Percentiles rank a stretch among this genome's conserved stretches.
Conservation (phyloP, 306 rosid species). For the Cucurbita maxima region DNA sequence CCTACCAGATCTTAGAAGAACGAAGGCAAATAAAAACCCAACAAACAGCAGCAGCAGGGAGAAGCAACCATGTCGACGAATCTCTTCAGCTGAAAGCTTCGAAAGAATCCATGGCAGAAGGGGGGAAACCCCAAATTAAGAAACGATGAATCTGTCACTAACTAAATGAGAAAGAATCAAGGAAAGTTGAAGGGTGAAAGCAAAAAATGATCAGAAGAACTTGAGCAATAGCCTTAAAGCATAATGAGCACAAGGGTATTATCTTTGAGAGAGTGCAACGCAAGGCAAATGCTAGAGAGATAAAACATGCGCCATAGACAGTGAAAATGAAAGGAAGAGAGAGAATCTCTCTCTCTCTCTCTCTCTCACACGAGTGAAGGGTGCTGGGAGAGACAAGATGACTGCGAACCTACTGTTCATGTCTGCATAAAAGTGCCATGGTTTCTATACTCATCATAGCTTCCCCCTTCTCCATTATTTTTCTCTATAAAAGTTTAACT, state of each 20-base stretch:
- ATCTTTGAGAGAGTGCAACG: neutral
- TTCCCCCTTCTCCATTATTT: neutral
- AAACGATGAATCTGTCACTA: slow-evolving; percentile 7
- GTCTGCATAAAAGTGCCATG: slow-evolving; percentile 25
- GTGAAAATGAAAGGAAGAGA: neutral
- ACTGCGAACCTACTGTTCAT: slow-evolving; percentile 16
- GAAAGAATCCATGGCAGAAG: slow-evolving; percentile 17
- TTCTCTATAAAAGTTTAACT: neutral
- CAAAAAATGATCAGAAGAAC: neutral
- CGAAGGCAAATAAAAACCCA: slow-evolving; percentile 35
- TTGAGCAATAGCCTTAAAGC: neutral
- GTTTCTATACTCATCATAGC: slow-evolving; percentile 16
- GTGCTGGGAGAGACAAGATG: slow-evolving; percentile 13
- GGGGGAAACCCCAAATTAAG: slow-evolving; percentile 12
- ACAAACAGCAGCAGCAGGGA: slow-evolving; percentile 17
- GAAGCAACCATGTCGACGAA: slow-evolving; percentile 38
- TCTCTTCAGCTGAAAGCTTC: slow-evolving; percentile 33
- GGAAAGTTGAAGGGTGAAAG: slow-evolving; percentile 8
- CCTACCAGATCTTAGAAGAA: slow-evolving; percentile 72
- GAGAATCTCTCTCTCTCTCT: neutral
- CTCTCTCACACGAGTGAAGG: neutral
- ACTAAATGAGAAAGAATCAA: slow-evolving; percentile 17
- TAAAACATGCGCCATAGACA: slow-evolving; percentile 6
- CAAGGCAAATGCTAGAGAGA: neutral
- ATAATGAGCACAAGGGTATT: neutral